phyloP scores from a whole-genome alignment of 257 asterid genomes.

The Cruciata laevipes region DNA sequence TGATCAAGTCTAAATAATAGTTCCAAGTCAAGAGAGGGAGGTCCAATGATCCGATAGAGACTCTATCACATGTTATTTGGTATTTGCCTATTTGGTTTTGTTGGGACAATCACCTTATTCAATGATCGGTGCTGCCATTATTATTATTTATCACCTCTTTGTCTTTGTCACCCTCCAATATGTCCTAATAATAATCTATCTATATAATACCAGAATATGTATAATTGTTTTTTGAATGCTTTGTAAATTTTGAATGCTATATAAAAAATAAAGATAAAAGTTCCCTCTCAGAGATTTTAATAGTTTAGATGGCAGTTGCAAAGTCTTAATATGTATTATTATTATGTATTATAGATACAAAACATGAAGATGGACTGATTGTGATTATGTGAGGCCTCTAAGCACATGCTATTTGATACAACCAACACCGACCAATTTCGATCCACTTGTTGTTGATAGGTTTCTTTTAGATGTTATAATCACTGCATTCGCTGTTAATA shows the following conservation, averaged over 20 bases:
- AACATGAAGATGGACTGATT: background rate
- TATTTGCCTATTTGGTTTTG: background rate
- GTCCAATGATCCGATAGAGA: slow-evolving; percentile 4
- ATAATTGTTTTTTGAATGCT: no score
- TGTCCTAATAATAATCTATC: background rate
- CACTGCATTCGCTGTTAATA: background rate
- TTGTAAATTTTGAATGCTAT: no score
- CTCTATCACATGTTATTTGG: slow-evolving; percentile 1
- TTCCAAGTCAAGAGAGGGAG: background rate
- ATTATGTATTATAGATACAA: background rate
- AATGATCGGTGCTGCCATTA: background rate
- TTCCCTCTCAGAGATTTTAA: background rate
- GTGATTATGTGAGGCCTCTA: slow-evolving; percentile 1
- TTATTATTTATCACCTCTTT: no score
- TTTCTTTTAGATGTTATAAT: background rate
- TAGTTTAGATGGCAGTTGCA: background rate
- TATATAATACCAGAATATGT: no score
- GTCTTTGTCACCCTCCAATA: background rate
- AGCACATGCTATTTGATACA: background rate
- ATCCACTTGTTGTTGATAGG: background rate
- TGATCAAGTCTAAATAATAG: background rate
- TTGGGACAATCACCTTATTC: background rate
- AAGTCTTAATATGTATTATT: background rate
- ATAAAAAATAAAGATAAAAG: no score
- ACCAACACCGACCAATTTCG: background rate